A percentile compares a stretch with the other conserved stretches of the same genome.
Evolutionary conservation across 2,329 filamentous ascomycete genomes (phyloP).

Genomic region (Penicillium hesseltinei): DNA sequence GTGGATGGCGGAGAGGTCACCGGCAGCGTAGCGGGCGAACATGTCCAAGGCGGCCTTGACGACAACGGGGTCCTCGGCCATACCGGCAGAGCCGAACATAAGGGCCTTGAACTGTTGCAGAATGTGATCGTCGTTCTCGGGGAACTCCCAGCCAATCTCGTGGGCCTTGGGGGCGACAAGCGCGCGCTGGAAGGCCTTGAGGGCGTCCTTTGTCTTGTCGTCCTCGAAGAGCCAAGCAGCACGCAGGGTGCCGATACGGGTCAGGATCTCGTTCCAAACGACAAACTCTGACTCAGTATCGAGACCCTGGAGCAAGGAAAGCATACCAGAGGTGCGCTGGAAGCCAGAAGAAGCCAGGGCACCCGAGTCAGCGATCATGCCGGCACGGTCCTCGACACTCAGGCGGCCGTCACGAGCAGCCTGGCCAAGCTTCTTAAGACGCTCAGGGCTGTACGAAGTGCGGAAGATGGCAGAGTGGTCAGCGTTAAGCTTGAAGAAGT

Average conservation of each 20-base stretch:
- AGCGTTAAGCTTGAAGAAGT: conserved; percentile 96
- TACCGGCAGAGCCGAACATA: conserved; percentile 80
- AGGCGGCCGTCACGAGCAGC: conserved; percentile 79
- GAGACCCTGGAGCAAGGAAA: conserved; percentile 83
- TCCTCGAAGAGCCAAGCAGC: conserved; percentile 89
- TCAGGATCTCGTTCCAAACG: conserved; percentile 89
- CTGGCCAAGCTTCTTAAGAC: conserved; percentile 81
- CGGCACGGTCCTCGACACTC: conserved; percentile 84
- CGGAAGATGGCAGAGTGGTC: conserved; percentile 92
- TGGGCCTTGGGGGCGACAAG: conserved; percentile 78
- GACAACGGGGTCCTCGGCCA: conserved; percentile 74
- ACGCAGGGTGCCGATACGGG: conserved; percentile 74
- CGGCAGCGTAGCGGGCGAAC: conserved; percentile 79
- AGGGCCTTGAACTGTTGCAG: conserved; percentile 93
- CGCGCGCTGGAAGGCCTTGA: conserved; percentile 79
- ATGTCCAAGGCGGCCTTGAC: conserved; percentile 81
- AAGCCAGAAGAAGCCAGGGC: conserved; percentile 87
- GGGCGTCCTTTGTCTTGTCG: conserved; percentile 63
- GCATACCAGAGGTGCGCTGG: conserved; percentile 84
- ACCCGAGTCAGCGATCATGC: conserved; percentile 91
- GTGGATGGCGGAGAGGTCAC: conserved; percentile 79
- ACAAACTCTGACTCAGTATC: conserved; percentile 80
- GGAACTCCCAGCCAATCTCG: conserved; percentile 84
- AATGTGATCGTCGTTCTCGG: conserved; percentile 79
- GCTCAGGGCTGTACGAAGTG: conserved; percentile 79